Evolutionary conservation across 2,329 filamentous ascomycete genomes (phyloP).

Genomic region (Neonectria hederae): DNA sequence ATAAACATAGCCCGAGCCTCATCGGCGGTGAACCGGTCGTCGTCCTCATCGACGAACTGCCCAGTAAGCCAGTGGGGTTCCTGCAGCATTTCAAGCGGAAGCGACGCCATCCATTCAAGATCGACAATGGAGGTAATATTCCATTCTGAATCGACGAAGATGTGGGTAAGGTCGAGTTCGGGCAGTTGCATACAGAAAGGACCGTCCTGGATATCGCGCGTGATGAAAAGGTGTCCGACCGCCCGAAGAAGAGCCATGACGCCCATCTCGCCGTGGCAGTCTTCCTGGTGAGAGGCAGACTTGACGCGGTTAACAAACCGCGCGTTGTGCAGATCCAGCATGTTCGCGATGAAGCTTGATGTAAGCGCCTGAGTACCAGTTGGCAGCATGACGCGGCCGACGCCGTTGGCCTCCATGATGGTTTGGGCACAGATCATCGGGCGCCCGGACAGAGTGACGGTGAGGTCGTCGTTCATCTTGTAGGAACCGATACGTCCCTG

Average conservation of each 20-base stretch:
- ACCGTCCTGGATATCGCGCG: neutral
- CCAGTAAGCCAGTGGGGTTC: conserved; percentile 19
- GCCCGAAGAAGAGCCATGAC: neutral
- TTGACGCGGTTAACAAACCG: neutral
- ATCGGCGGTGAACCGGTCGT: neutral
- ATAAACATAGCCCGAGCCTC: neutral
- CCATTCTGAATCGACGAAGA: conserved; percentile 11
- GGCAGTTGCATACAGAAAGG: conserved; percentile 10
- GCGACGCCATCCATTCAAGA: conserved; percentile 7
- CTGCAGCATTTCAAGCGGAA: conserved; percentile 13
- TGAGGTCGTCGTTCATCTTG: neutral
- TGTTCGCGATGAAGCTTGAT: neutral
- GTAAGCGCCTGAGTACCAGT: neutral
- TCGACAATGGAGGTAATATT: conserved; percentile 16
- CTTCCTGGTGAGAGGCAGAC: neutral
- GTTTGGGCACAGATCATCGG: neutral
- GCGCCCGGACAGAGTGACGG: neutral
- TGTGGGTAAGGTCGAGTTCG: conserved; percentile 8
- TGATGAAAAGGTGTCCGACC: neutral
- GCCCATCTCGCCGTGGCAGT: conserved; percentile 4
- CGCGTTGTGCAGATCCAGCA: neutral
- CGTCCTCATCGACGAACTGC: neutral
- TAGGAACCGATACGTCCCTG: neutral
- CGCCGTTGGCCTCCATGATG: neutral
- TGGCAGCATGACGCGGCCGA: neutral